Percentiles rank a stretch among this genome's conserved stretches.
Evolutionary conservation across 371 early-diverging fungal species (phyloP).

Genomic region (Mucor velutinosus): DNA sequence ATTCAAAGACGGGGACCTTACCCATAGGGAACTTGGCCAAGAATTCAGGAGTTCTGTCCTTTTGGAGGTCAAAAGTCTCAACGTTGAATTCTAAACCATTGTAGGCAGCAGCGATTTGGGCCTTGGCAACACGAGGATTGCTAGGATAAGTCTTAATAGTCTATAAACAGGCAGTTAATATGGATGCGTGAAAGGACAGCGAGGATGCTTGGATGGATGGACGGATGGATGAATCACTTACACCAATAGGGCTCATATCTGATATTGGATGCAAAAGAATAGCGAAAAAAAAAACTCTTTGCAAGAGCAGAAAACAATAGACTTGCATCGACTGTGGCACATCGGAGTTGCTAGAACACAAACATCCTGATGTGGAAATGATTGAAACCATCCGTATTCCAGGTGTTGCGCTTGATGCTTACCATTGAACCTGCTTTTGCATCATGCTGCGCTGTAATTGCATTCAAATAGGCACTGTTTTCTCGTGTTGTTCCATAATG

Average conservation of each 20-base stretch:
- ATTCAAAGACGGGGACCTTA: constrained; percentile 84
- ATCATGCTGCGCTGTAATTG: too few species aligned
- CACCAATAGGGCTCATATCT: constrained; percentile 32
- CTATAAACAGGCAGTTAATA: constrained; percentile 56
- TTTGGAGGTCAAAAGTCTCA: constrained; percentile 67
- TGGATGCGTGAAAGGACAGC: constrained; percentile 78
- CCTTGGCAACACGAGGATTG: constrained; percentile 66
- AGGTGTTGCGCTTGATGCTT: too few species aligned
- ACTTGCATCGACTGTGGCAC: too few species aligned
- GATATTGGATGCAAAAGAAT: background rate
- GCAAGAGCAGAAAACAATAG: too few species aligned
- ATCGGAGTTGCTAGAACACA: too few species aligned
- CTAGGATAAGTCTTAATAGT: constrained; percentile 58
- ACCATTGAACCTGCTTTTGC: too few species aligned
- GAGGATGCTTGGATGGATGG: constrained; percentile 63
- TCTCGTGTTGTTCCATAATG: too few species aligned
- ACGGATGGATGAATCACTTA: constrained; percentile 18
- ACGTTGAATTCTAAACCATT: constrained; percentile 71
- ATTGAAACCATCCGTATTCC: too few species aligned
- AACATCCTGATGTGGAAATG: too few species aligned
- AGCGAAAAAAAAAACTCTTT: background rate
- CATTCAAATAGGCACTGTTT: too few species aligned
- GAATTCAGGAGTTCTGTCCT: constrained; percentile 71
- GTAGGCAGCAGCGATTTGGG: constrained; percentile 75
- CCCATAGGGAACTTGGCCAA: constrained; percentile 81